Percentiles rank a stretch among this genome's conserved stretches.
Evolutionary conservation across 495 filamentous ascomycete genomes (phyloP).

Genomic region (Trypethelium eluteriae): DNA sequence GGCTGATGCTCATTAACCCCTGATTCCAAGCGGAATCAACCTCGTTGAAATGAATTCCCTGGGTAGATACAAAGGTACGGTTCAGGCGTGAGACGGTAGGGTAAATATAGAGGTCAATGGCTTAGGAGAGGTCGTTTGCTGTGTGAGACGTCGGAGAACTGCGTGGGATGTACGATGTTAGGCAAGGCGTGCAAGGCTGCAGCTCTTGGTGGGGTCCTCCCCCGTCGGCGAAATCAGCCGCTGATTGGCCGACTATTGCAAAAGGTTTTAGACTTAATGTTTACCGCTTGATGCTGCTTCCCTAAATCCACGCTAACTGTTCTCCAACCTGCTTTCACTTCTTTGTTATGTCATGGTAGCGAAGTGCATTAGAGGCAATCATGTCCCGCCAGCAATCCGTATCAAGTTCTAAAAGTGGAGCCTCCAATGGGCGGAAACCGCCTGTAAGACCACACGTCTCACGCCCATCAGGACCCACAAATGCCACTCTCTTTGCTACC

Average conservation of each 20-base stretch:
- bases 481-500: conserved; percentile 63
- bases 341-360: neutral
- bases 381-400: conserved; percentile 14
- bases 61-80: neutral
- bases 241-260: conserved; percentile 1
- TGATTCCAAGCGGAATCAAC: too few relatives aligned
- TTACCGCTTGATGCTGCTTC: conserved; percentile 6
- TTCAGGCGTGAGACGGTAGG: neutral
- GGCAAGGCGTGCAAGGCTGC: neutral
- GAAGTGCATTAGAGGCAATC: neutral
- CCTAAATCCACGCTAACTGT: neutral
- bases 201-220: neutral
- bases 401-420: conserved; percentile 4
- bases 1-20: too few relatives aligned
- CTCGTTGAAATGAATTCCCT: neutral
- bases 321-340: neutral
- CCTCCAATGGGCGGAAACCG: conserved; percentile 19
- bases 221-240: conserved; percentile 5
- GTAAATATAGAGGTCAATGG: neutral
- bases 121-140: neutral
- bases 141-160: neutral
- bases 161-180: neutral
- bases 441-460: conserved; percentile 22
- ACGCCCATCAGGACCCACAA: conserved; percentile 37
- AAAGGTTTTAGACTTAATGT: neutral